phyloP scores from a whole-genome alignment of 768 basidiomycete genomes.

The Leccinum fibrillosum region DNA sequence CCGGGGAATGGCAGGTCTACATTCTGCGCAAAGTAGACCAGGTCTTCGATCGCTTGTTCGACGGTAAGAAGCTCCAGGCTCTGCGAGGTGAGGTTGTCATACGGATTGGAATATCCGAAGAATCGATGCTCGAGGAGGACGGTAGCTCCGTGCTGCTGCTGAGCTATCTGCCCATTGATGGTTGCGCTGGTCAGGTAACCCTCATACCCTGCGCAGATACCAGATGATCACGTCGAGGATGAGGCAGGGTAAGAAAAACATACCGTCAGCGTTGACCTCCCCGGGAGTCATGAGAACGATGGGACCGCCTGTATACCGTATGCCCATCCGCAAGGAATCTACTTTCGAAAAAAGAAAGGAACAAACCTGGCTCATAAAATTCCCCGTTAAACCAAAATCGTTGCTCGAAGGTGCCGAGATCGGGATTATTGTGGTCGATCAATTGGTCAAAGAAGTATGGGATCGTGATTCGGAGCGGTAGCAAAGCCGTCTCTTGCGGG shows the following conservation, averaged over 20 bases:
- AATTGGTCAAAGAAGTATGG: slow-evolving; percentile 32
- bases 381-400: slow-evolving; percentile 71
- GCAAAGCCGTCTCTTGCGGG: slow-evolving; percentile 23
- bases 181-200: slow-evolving; percentile 64
- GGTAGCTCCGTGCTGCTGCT: slow-evolving; percentile 60
- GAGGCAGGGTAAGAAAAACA: background rate
- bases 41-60: slow-evolving; percentile 71
- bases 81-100: slow-evolving; percentile 53
- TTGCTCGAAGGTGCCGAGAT: slow-evolving; percentile 72
- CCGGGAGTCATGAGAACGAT: slow-evolving; percentile 53
- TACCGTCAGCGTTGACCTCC: slow-evolving; percentile 53
- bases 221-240: background rate
- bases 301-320: slow-evolving; percentile 19
- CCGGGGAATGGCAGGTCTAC: slow-evolving; percentile 65
- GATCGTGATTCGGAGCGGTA: slow-evolving; percentile 20
- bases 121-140: slow-evolving; percentile 72
- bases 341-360: background rate
- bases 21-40: slow-evolving; percentile 67
- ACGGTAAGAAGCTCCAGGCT: slow-evolving; percentile 62
- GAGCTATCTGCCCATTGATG: slow-evolving; percentile 62
- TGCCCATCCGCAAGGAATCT: background rate
- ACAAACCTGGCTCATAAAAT: slow-evolving; percentile 52
- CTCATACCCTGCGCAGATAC: slow-evolving; percentile 23
- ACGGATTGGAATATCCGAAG: slow-evolving; percentile 72
- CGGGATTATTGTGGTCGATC: slow-evolving; percentile 49